A percentile compares a stretch with the other conserved stretches of the same genome.
phyloP scores from a whole-genome alignment of 1,139 yeast genomes.

The Sugiyamaella pinicola region DNA sequence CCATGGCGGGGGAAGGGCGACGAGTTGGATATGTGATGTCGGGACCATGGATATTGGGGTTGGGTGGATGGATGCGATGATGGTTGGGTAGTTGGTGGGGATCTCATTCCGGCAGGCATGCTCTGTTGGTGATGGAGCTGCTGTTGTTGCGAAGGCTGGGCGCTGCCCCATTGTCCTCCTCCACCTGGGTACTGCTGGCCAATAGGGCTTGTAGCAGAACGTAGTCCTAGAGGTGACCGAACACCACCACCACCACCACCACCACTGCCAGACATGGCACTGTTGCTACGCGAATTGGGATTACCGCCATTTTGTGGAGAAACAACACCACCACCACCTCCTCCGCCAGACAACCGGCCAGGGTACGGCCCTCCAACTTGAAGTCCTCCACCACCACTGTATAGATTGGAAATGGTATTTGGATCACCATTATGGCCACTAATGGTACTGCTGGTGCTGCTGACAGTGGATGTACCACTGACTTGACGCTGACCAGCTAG shows the following conservation, averaged over 20 bases:
- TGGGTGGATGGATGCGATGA: conserved; percentile 15
- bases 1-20: conserved; percentile 95
- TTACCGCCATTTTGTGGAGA: neutral
- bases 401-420: neutral
- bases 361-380: conserved; percentile 12
- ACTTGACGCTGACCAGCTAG: conserved; percentile 22
- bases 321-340: neutral
- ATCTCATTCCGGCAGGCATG: conserved; percentile 6
- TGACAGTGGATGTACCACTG: conserved; percentile 20
- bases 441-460: conserved; percentile 13
- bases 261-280: conserved; percentile 16
- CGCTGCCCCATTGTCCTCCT: conserved; percentile 1
- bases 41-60: conserved; percentile 70
- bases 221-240: conserved; percentile 12
- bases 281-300: conserved; percentile 11
- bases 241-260: conserved; percentile 6
- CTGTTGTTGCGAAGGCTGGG: conserved; percentile 13
- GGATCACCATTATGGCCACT: conserved; percentile 3
- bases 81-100: conserved; percentile 5
- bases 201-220: conserved; percentile 11
- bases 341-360: conserved; percentile 2
- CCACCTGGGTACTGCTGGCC: conserved; percentile 13
- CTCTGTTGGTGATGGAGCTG: conserved; percentile 16
- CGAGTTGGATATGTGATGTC: conserved; percentile 61
- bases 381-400: neutral